phyloP scores from a whole-genome alignment of 1,284 basidiomycete genomes.

The Malassezia globosa region DNA sequence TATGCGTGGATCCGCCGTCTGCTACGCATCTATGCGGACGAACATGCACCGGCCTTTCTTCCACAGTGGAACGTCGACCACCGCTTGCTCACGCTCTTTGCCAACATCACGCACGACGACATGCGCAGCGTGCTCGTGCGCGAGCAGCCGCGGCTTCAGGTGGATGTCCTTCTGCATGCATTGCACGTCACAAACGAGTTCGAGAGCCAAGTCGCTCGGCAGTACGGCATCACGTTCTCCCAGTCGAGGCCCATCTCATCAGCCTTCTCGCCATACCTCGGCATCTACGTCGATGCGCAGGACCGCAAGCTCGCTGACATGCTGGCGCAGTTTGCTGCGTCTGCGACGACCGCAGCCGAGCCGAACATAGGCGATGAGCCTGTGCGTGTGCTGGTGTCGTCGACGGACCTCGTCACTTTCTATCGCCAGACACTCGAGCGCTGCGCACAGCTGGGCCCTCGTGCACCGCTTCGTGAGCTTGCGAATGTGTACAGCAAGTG shows the following conservation, averaged over 20 bases:
- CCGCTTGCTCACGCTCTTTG: constrained; percentile 33
- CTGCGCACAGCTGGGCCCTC: constrained; percentile 58
- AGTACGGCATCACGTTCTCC: constrained; percentile 24
- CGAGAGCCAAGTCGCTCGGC: constrained; percentile 28
- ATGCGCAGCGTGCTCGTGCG: constrained; percentile 37
- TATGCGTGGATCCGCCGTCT: constrained; percentile 93
- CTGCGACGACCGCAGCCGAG: constrained; percentile 52
- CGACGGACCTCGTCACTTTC: constrained; percentile 92
- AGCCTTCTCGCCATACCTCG: constrained; percentile 81
- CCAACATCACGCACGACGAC: constrained; percentile 42
- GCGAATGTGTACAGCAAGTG: constrained; percentile 65
- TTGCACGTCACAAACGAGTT: constrained; percentile 41
- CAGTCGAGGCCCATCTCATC: constrained; percentile 51
- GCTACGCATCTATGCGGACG: constrained; percentile 75
- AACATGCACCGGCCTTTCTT: constrained; percentile 52
- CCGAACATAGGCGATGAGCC: constrained; percentile 1
- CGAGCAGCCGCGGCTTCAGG: constrained; percentile 32
- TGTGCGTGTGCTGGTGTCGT: constrained; percentile 68
- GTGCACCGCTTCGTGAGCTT: constrained; percentile 36
- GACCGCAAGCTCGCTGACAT: constrained; percentile 55
- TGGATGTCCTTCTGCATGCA: constrained; percentile 35
- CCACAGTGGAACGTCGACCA: constrained; percentile 33
- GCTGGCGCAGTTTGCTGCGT: constrained; percentile 17
- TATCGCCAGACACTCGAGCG: constrained; percentile 90
- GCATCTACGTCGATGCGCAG: constrained; percentile 88